Conservation (phyloP, 1,139 yeast genomes). For the Candida labiduridarum region DNA sequence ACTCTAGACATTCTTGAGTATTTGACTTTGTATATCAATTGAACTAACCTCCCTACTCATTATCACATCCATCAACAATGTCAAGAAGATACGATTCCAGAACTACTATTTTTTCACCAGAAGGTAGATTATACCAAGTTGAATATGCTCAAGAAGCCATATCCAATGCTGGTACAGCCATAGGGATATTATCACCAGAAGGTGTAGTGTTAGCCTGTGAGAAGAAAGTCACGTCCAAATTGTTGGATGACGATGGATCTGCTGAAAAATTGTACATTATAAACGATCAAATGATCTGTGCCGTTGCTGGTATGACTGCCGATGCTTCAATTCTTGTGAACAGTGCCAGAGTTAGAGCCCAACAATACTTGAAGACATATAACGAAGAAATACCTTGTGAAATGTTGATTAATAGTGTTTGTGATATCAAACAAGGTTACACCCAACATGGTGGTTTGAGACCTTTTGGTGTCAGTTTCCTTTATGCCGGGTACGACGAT, state of each 20-base stretch:
- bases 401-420: conserved; percentile 80
- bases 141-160: conserved; percentile 98
- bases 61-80: conserved; percentile 23
- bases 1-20: background rate
- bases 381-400: conserved; percentile 94
- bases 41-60: background rate
- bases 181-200: conserved; percentile 87
- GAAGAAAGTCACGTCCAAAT: conserved; percentile 87
- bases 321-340: conserved; percentile 93
- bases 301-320: conserved; percentile 98
- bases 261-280: conserved; percentile 90
- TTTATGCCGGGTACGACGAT: conserved; percentile 95
- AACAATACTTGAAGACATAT: conserved; percentile 79
- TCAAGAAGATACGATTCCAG: conserved; percentile 82
- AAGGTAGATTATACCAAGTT: conserved; percentile 93
- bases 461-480: conserved; percentile 96
- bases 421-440: conserved; percentile 96
- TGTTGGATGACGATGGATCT: conserved; percentile 89
- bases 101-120: conserved; percentile 98
- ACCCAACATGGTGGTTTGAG: conserved; percentile 98
- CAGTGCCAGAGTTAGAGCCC: conserved; percentile 85
- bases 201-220: conserved; percentile 98
- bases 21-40: background rate
- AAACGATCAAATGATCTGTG: conserved; percentile 83
- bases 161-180: conserved; percentile 96